Percentiles rank a stretch among this genome's conserved stretches.
Evolutionary conservation across 2,329 filamentous ascomycete genomes (phyloP).

Genomic region (Ascocoryne sarcoides): DNA sequence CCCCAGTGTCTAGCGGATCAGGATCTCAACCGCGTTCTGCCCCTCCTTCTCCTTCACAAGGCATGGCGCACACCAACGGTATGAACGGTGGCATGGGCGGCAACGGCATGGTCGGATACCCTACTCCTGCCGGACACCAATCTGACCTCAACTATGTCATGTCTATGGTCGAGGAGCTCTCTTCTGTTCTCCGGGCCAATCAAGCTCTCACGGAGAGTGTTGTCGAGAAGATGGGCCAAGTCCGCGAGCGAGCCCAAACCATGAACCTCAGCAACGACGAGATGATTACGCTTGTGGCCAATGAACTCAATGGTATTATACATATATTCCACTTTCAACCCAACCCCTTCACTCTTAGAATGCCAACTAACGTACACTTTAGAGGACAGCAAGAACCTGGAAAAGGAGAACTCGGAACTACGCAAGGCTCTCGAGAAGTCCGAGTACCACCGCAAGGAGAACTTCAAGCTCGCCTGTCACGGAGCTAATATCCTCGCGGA

Average conservation of each 20-base stretch:
- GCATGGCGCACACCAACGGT: slow-evolving; percentile 25
- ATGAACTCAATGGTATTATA: slow-evolving; percentile 46
- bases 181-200: slow-evolving; percentile 26
- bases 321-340: too few relatives aligned
- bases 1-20: not conserved
- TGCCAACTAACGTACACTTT: not conserved
- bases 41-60: slow-evolving; percentile 26
- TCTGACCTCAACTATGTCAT: slow-evolving; percentile 62
- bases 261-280: slow-evolving; percentile 49
- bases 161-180: slow-evolving; percentile 59
- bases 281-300: slow-evolving; percentile 44
- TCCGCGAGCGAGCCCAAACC: slow-evolving; percentile 47
- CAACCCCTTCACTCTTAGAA: not conserved
- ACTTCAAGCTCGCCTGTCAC: slow-evolving; percentile 44
- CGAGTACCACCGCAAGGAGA: slow-evolving; percentile 51
- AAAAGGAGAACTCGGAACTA: slow-evolving; percentile 51
- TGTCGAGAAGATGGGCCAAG: slow-evolving; percentile 51
- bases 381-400: slow-evolving; percentile 53
- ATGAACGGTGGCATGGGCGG: slow-evolving; percentile 28
- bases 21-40: slow-evolving; percentile 7
- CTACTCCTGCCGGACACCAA: slow-evolving; percentile 59
- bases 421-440: slow-evolving; percentile 54
- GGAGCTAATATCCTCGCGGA: slow-evolving; percentile 48
- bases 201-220: slow-evolving; percentile 56
- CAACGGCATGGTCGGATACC: slow-evolving; percentile 30